Evolutionary conservation across 1,284 basidiomycete genomes (phyloP), one percentile per base, ranked within the genome.

Genomic region (Puccinia sorghi): DNA sequence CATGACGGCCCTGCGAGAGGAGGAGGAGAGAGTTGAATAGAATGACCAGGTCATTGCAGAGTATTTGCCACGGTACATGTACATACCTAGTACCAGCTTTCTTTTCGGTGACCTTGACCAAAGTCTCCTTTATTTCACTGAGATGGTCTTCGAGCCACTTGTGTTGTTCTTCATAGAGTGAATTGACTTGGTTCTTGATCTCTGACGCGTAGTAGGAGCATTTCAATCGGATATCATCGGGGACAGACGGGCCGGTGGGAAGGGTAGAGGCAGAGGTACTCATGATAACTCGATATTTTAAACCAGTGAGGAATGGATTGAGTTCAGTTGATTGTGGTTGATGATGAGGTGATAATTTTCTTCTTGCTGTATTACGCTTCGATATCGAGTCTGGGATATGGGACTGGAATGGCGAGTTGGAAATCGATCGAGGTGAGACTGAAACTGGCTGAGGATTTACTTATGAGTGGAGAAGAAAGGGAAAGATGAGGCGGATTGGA

Each of bases 61-160:
- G n/a, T n/a, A n/a, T n/a, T n/a, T n/a, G n/a, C n/a, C n/a, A n/a
- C n/a, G n/a, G n/a, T n/a, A n/a, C n/a, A 22, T 69, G 46, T 27
- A n/a, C 75, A 50, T 17, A 70, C 75, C 75, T 43, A 27, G 75
- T 78, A 39, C 66, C 64, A 27, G 54, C 25, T 46, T 70, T 78
- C 57, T 78, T 78, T 39, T 48, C 64, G 54, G 37, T 78, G 15
- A 71, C 56, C 27, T 78, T 78, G 12, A 48, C 56, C 46, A 79
- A 54, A 22, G 69, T 71, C 22, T 71, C 59, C 52, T 72, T 70
- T n/a, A 79, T 59, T 20, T 69, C 69, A 17, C 20, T 39, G 41
- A 79, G 69, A 61, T 79, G 76, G 54, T 79, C 76, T 52, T 79
- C 76, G 20, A 79, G 57, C 76, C 76, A 79, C 22, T 71, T 72